Conservation (phyloP, 1,139 yeast species). For the Zygotorulaspora mrakii region DNA sequence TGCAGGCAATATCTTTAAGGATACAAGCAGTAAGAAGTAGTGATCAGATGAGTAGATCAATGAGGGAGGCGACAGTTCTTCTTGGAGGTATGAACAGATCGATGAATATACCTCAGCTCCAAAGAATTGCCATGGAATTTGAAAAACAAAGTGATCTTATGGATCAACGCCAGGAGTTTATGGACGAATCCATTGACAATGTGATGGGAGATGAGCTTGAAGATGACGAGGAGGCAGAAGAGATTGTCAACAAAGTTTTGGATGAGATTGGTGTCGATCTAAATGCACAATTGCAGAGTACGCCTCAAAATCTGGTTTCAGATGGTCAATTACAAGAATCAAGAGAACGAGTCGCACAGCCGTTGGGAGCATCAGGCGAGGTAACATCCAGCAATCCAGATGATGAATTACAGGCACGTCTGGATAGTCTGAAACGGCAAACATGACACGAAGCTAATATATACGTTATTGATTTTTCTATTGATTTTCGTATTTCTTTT, state of each 20-base stretch:
- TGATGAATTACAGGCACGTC: constrained; percentile 84
- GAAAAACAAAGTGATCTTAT: constrained; percentile 90
- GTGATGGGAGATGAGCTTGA: constrained; percentile 78
- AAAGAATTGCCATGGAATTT: constrained; percentile 90
- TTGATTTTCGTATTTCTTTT: constrained; percentile 1
- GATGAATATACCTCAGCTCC: constrained; percentile 87
- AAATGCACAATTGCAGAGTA: constrained; percentile 58
- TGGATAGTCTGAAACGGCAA: constrained; percentile 71
- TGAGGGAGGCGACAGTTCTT: constrained; percentile 91
- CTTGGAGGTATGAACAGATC: constrained; percentile 82
- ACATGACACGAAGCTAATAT: too few relatives aligned
- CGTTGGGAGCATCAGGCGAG: constrained; percentile 43
- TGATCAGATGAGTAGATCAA: constrained; percentile 91
- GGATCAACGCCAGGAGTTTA: constrained; percentile 98
- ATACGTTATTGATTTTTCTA: constrained; percentile 7
- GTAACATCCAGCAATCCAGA: constrained; percentile 49
- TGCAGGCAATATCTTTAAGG: constrained; percentile 88
- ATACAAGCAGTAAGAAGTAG: constrained; percentile 89
- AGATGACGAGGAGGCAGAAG: constrained; percentile 88
- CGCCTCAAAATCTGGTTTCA: constrained; percentile 53
- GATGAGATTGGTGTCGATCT: constrained; percentile 95
- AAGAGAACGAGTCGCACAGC: constrained; percentile 46
- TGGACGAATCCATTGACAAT: constrained; percentile 97
- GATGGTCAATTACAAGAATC: constrained; percentile 36
- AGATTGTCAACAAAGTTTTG: constrained; percentile 82